phyloP scores from a whole-genome alignment of 1,139 yeast genomes.

The Suhomyces panamericanus region DNA sequence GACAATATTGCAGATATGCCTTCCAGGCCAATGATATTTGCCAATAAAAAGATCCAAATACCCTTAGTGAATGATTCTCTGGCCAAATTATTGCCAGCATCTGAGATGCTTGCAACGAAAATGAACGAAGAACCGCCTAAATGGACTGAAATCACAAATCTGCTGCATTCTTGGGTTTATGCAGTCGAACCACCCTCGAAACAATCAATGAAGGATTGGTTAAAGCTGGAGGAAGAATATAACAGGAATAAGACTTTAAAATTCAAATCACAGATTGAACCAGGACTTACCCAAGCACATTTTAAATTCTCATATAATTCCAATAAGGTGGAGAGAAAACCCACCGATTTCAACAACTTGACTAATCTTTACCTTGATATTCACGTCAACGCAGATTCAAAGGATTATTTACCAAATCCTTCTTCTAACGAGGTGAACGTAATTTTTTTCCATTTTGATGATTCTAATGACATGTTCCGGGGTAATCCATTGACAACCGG shows the following conservation, averaged over 20 bases:
- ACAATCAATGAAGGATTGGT: slow-evolving; percentile 23
- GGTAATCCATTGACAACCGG: slow-evolving; percentile 26
- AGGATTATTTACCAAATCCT: slow-evolving; percentile 64
- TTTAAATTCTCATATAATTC: slow-evolving; percentile 36
- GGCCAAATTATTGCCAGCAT: slow-evolving; percentile 17
- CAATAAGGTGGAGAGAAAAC: slow-evolving; percentile 36
- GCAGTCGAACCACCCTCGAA: slow-evolving; percentile 33
- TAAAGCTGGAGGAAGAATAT: slow-evolving; percentile 18
- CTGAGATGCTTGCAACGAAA: slow-evolving; percentile 12
- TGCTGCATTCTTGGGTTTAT: slow-evolving; percentile 30
- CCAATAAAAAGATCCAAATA: slow-evolving; percentile 60
- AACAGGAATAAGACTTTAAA: slow-evolving; percentile 16
- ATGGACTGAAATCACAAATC: background rate
- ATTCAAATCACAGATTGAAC: slow-evolving; percentile 52
- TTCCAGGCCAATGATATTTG: slow-evolving; percentile 56
- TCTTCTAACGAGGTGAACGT: slow-evolving; percentile 53
- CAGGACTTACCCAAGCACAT: slow-evolving; percentile 40
- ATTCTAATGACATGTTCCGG: slow-evolving; percentile 35
- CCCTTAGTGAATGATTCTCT: slow-evolving; percentile 24
- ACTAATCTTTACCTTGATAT: slow-evolving; percentile 64
- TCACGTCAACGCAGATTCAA: slow-evolving; percentile 55
- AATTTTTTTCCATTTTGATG: slow-evolving; percentile 64
- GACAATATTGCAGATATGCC: slow-evolving; percentile 54
- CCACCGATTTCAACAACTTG: slow-evolving; percentile 49
- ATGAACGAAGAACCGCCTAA: background rate